These are phyloP conservation scores for Aureobasidium sp. DNA, from an alignment of 2,329 filamentous ascomycete species.

Conservation along the genomic window DNA sequence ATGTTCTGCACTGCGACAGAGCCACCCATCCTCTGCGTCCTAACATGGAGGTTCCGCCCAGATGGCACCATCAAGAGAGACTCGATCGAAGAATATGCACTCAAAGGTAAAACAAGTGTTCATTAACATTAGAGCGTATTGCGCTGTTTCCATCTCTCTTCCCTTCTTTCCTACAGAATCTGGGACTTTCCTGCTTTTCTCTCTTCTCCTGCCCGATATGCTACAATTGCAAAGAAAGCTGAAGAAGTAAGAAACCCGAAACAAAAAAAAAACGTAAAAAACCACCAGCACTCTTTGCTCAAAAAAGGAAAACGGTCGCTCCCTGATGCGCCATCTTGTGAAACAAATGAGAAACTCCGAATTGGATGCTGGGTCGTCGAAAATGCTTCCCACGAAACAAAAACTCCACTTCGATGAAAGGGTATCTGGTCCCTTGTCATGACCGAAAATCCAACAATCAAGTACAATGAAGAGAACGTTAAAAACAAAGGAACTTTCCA, in stretches of 20 bases:
- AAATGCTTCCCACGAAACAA: neutral
- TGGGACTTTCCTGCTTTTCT: neutral
- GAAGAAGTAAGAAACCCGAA: neutral
- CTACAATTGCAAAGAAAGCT: neutral
- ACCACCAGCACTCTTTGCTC: neutral
- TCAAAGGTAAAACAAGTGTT: neutral
- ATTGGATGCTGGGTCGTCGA: neutral
- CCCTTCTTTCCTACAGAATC: neutral
- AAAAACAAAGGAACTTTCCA: neutral
- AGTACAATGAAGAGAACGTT: neutral
- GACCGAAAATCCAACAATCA: neutral
- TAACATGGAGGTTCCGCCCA: too few relatives aligned
- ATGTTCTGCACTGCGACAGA: too few relatives aligned
- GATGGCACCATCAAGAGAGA: neutral
- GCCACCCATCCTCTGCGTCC: too few relatives aligned
- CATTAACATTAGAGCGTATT: slow-evolving; percentile 13
- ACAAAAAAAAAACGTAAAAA: neutral
- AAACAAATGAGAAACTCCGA: slow-evolving; percentile 7
- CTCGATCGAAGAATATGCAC: neutral
- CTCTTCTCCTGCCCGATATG: neutral
- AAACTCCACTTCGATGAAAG: slow-evolving; percentile 6
- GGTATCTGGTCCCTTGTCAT: neutral
- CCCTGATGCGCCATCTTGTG: neutral
- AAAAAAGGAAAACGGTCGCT: neutral
- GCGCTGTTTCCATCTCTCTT: neutral